Percentiles rank a stretch among this genome's conserved stretches.
phyloP scores from a whole-genome alignment of 805 yeast genomes.

The Candida multigemmis region DNA sequence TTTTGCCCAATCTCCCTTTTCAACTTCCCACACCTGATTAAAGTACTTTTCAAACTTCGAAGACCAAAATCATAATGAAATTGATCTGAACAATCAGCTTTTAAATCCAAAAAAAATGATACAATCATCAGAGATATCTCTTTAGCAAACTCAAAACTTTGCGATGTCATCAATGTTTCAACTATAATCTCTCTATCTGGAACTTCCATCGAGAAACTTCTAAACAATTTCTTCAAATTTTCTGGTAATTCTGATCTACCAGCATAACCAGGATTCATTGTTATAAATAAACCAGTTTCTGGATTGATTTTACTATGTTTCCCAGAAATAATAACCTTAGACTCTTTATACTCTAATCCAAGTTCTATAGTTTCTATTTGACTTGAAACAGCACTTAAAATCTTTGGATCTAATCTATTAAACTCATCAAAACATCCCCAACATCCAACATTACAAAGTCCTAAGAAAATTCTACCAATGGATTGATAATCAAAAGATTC shows the following conservation, averaged over 20 bases:
- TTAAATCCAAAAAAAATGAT: constrained; percentile 42
- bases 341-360: constrained; percentile 28
- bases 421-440: constrained; percentile 98
- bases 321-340: constrained; percentile 33
- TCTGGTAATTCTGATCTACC: constrained; percentile 84
- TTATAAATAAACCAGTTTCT: constrained; percentile 69
- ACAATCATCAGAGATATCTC: constrained; percentile 41
- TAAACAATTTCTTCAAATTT: constrained; percentile 69
- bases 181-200: constrained; percentile 69
- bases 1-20: constrained; percentile 12
- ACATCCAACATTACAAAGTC: constrained; percentile 75
- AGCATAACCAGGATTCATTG: constrained; percentile 84
- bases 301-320: constrained; percentile 27
- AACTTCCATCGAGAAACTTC: constrained; percentile 61
- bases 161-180: constrained; percentile 61
- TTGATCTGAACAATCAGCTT: constrained; percentile 38
- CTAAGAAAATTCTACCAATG: constrained; percentile 67
- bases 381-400: constrained; percentile 78
- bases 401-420: constrained; percentile 63
- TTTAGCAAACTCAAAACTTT: constrained; percentile 51
- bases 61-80: constrained; percentile 87
- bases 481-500: constrained; percentile 77
- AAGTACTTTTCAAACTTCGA: constrained; percentile 64
- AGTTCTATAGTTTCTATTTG: constrained; percentile 65
- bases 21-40: constrained; percentile 48